Evolutionary conservation across 2,329 filamentous ascomycete species (phyloP).

Genomic region (Phialophora tarda): DNA sequence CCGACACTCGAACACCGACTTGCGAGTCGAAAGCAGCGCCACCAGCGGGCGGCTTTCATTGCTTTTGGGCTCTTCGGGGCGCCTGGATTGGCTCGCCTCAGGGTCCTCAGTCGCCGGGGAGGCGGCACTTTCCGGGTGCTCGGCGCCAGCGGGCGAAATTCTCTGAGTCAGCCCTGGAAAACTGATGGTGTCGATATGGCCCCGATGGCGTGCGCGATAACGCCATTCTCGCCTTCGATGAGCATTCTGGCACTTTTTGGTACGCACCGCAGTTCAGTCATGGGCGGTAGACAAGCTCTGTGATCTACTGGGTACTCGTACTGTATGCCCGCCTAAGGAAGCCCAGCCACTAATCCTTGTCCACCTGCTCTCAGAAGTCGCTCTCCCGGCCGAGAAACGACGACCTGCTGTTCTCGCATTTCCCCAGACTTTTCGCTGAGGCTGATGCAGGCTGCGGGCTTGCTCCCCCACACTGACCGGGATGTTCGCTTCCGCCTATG

Average conservation of each 20-base stretch:
- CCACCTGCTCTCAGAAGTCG: neutral
- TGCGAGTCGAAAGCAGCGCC: conserved; percentile 1
- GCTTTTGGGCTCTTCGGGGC: neutral
- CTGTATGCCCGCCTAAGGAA: neutral
- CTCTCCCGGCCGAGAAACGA: neutral
- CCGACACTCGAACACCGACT: conserved; percentile 14
- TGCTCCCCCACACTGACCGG: conserved; percentile 18
- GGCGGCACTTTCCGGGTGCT: neutral
- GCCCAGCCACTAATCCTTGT: no score
- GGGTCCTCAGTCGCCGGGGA: neutral
- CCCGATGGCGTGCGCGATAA: conserved; percentile 20
- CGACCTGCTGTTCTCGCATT: neutral
- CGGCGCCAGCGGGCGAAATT: neutral
- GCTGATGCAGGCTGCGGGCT: neutral
- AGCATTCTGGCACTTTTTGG: conserved; percentile 10
- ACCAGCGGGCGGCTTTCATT: neutral
- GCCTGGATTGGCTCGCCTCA: conserved; percentile 8
- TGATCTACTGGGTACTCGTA: neutral
- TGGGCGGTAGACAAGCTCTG: neutral
- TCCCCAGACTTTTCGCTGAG: conserved; percentile 1
- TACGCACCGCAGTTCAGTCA: neutral
- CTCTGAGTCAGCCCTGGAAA: neutral
- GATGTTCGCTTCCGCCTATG: neutral
- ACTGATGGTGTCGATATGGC: neutral
- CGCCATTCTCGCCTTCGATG: conserved; percentile 19